phyloP scores from a whole-genome alignment of 1,139 yeast genomes.

The Nakaseomyces bracarensis region DNA sequence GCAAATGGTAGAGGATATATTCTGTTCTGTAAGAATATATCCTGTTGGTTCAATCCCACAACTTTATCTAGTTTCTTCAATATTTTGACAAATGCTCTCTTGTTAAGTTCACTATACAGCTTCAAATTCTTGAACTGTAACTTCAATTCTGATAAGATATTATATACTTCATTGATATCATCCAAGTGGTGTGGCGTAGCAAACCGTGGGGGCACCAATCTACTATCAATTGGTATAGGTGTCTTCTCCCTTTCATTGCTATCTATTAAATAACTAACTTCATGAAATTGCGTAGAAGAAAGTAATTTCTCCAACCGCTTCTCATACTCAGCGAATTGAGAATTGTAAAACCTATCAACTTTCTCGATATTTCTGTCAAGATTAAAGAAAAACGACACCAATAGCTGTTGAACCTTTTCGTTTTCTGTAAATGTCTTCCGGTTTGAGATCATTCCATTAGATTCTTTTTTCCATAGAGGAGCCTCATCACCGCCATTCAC shows the following conservation, averaged over 20 bases:
- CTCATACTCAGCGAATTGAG: constrained; percentile 64
- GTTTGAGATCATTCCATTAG: constrained; percentile 7
- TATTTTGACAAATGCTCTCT: constrained; percentile 82
- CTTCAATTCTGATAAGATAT: constrained; percentile 68
- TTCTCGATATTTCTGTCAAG: constrained; percentile 75
- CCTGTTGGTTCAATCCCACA: constrained; percentile 60
- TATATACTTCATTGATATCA: constrained; percentile 71
- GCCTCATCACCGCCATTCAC: constrained; percentile 14
- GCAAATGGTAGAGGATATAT: constrained; percentile 74
- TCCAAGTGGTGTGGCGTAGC: constrained; percentile 34
- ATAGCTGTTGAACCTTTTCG: constrained; percentile 36
- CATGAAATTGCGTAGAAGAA: constrained; percentile 27
- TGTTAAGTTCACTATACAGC: constrained; percentile 92
- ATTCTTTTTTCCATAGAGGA: constrained; percentile 5
- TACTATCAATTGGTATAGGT: constrained; percentile 21
- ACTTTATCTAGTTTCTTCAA: constrained; percentile 87
- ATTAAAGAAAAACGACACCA: constrained; percentile 66
- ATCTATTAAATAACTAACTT: constrained; percentile 16
- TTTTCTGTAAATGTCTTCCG: constrained; percentile 23
- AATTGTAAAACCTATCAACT: constrained; percentile 71
- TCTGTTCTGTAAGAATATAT: constrained; percentile 58
- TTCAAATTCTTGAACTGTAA: constrained; percentile 72
- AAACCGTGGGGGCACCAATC: constrained; percentile 11
- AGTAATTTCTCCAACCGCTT: constrained; percentile 52
- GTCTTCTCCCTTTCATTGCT: not conserved